Evolutionary conservation across 306 rosid species (phyloP), one percentile per base, ranked within the genome.

Genomic region (Comarum palustre): DNA sequence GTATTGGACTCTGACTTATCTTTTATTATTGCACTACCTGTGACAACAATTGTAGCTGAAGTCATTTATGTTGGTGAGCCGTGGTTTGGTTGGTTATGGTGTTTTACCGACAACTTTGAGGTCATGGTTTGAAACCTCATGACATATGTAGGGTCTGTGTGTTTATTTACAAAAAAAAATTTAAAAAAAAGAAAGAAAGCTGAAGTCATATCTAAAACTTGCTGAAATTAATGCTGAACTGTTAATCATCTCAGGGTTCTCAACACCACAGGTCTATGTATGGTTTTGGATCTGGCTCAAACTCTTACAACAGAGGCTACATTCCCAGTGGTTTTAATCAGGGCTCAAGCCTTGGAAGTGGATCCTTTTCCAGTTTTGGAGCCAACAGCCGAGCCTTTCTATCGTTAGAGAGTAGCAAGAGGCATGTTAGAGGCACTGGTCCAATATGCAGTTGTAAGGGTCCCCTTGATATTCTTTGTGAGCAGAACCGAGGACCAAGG

Each of bases 401-500:
- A 52, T 81, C 93, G 15, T 76, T 83, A 68, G 93, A 86, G 69
- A 83, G 73, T 78, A 85, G 83, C 81, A 82, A 83, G 80, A 80
- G 85, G 57, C 91, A 84, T 70, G 75, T 78, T 43, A 79, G 88
- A 77, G 88, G 84, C 46, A 48, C 77, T n/a, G 73, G 88, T 70
- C 75, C 86, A 31, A 74, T 86, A 52, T 88, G 93, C 85, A 86
- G 86, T 80, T 85, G 89, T 82, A 88, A 82, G 73, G 91, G 91
- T 51, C 83, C 90, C 76, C 85, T 82, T 73, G 93, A 90, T 79
- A 82, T 90, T 20, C 96, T 90, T 46, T 88, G 87, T 47, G 93
- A 88, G 82, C 93, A 88, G 86, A 88, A 86, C 69, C 88, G 96
- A 67, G 96, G 96, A 65, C 96, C 96, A 20, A 88, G 96, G 82